Conservation (phyloP, 768 basidiomycete species). For the Crepidotus variabilis region DNA sequence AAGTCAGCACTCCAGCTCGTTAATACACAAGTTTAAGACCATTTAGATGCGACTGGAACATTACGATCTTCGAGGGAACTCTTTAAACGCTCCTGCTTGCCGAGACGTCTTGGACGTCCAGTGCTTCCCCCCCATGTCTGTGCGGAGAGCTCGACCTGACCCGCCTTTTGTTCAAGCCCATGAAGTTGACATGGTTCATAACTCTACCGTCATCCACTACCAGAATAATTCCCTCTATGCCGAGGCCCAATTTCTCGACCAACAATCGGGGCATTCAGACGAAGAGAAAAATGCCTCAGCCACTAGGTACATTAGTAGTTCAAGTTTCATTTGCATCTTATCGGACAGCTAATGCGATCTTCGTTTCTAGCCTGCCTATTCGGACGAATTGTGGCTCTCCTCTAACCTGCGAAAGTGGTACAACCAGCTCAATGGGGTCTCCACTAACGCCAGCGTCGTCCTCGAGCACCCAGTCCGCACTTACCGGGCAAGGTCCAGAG, state of each 20-base stretch:
- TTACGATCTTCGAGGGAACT: constrained; percentile 2
- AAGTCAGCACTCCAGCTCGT: too few relatives aligned
- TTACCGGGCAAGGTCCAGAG: not conserved
- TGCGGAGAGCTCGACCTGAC: not conserved
- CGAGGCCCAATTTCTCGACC: not conserved
- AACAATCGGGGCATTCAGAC: not conserved
- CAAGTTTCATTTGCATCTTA: not conserved
- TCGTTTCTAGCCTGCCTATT: not conserved
- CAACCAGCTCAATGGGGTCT: constrained; percentile 5
- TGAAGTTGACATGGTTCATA: not conserved
- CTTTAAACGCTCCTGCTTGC: not conserved
- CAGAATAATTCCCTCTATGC: not conserved
- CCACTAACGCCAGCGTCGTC: constrained; percentile 4
- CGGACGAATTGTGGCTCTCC: not conserved
- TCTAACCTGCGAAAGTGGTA: constrained; percentile 1
- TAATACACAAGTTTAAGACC: too few relatives aligned
- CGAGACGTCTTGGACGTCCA: not conserved
- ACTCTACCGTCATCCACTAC: not conserved
- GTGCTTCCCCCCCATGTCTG: not conserved
- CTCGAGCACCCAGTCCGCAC: not conserved
- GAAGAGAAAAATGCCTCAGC: not conserved
- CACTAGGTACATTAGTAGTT: not conserved
- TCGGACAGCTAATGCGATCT: not conserved
- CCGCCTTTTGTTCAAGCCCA: not conserved
- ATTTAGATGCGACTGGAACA: not conserved